These are phyloP conservation scores for Conoideocrella luteorostrata DNA, from an alignment of 2,329 filamentous ascomycete species.

Conservation along the genomic window DNA sequence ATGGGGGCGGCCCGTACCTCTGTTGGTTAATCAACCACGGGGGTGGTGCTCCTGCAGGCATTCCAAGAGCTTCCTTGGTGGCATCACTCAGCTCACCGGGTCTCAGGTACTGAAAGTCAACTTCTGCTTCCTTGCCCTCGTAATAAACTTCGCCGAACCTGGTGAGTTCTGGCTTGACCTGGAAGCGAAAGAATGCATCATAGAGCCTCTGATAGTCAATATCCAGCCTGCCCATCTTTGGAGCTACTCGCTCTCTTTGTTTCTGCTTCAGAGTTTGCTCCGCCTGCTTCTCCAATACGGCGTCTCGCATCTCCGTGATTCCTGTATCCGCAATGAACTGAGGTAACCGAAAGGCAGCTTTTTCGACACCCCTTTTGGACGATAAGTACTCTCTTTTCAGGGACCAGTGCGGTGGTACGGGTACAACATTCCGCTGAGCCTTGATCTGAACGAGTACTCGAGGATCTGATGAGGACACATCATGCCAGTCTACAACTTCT, in stretches of 20 bases:
- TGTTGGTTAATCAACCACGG: constrained; percentile 98
- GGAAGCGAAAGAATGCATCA: constrained; percentile 96
- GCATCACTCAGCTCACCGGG: constrained; percentile 86
- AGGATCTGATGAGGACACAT: constrained; percentile 85
- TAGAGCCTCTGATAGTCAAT: constrained; percentile 98
- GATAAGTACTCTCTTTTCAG: constrained; percentile 96
- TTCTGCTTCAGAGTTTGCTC: constrained; percentile 90
- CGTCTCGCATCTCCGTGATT: constrained; percentile 96
- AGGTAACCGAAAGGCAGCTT: constrained; percentile 83
- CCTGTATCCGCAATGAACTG: constrained; percentile 97
- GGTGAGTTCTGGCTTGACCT: constrained; percentile 91
- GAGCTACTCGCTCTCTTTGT: constrained; percentile 86
- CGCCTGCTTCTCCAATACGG: constrained; percentile 90
- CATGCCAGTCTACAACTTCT: constrained; percentile 96
- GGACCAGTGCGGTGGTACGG: constrained; percentile 90
- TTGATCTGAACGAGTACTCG: constrained; percentile 90
- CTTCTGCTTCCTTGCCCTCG: constrained; percentile 97
- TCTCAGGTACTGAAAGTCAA: constrained; percentile 82
- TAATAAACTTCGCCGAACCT: constrained; percentile 99
- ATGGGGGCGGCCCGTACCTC: constrained; percentile 84
- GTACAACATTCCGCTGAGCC: constrained; percentile 88
- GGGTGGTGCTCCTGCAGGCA: constrained; percentile 85
- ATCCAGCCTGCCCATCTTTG: constrained; percentile 94
- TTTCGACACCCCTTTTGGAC: constrained; percentile 94
- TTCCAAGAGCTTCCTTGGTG: constrained; percentile 86